These are phyloP conservation scores for Nephelium lappaceum DNA, from an alignment of 345 rosid species.

Conservation along the genomic window DNA sequence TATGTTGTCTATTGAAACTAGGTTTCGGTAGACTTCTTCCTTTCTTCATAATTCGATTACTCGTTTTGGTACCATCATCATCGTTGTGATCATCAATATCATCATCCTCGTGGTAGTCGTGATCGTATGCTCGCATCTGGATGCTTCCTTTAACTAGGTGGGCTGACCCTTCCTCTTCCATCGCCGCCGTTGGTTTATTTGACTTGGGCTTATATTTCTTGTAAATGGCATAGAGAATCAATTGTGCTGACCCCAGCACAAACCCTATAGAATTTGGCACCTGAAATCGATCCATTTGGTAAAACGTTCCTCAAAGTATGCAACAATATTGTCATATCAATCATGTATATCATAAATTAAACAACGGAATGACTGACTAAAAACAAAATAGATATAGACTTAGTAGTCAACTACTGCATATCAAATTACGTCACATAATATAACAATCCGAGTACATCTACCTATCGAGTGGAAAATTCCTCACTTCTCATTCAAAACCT, in stretches of 20 bases:
- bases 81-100: background rate
- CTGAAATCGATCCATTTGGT: conserved; percentile 24
- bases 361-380: too few relatives aligned
- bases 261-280: conserved; percentile 58
- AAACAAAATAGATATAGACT: too few relatives aligned
- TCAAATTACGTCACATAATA: too few relatives aligned
- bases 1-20: conserved; percentile 24
- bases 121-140: conserved; percentile 26
- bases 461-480: too few relatives aligned
- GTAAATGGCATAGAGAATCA: conserved; percentile 48
- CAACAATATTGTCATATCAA: too few relatives aligned
- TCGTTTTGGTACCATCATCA: background rate
- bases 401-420: too few relatives aligned
- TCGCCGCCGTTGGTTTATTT: conserved; percentile 16
- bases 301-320: too few relatives aligned
- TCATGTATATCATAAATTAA: too few relatives aligned
- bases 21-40: conserved; percentile 36
- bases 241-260: conserved; percentile 50
- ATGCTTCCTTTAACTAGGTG: conserved; percentile 23
- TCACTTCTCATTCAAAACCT: too few relatives aligned
- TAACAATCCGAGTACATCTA: too few relatives aligned
- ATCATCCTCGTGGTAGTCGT: background rate
- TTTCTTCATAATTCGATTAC: conserved; percentile 16
- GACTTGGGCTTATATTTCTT: conserved; percentile 31
- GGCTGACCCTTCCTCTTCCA: conserved; percentile 37